Evolutionary conservation across 176 grass and related monocot species (phyloP), one percentile per base, ranked within the genome.

Genomic region (Microstegium vimineum): DNA sequence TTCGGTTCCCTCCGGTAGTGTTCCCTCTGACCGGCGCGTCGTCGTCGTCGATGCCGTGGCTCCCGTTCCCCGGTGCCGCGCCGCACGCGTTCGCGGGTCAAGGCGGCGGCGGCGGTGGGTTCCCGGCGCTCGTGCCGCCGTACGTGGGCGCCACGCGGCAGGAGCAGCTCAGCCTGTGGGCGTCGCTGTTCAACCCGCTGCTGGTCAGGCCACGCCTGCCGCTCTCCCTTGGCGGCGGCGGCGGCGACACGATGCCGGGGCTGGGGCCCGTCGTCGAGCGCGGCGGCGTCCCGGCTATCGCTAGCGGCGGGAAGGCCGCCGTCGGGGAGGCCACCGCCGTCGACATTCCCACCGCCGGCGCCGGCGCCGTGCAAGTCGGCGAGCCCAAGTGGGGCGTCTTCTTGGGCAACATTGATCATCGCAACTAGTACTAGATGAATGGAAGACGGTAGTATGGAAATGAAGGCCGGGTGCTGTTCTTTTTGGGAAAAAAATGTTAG

Each of bases 151-250:
- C 80, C 31, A 86, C 84, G 31, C 38, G 88, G 49, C 84, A 90
- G 84, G 88, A 90, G 61, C 79, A 86, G 61, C 38, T 90, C 32
- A 90, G 68, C 84, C 46, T 90, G 68, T 90, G 88, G 88, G 84
- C 84, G 31, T 86, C 83, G 38, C 88, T 90, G 68, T 83, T 90
- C 88, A 86, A 90, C 80, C 88, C 84, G 74, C 36, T 86, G 45
- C 79, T 62, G 61, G 57, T 86, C 64, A 61, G 67, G 81, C 81
- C 86, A 36, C 43, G 86, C 69, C 74, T 74, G 14, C 88, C 85
- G 7, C 6, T 10, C 22, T 18, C 74, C 27, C 34, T 34, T 45
- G 51, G 25, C 17, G 72, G 43, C 62, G 45, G 14, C 13, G 43
- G 14, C 42, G 73, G 37, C 9, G 74, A 47, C n/a, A 46, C 65